Conservation (phyloP, 2,329 filamentous ascomycete genomes). For the Drechslerella stenobrocha region DNA sequence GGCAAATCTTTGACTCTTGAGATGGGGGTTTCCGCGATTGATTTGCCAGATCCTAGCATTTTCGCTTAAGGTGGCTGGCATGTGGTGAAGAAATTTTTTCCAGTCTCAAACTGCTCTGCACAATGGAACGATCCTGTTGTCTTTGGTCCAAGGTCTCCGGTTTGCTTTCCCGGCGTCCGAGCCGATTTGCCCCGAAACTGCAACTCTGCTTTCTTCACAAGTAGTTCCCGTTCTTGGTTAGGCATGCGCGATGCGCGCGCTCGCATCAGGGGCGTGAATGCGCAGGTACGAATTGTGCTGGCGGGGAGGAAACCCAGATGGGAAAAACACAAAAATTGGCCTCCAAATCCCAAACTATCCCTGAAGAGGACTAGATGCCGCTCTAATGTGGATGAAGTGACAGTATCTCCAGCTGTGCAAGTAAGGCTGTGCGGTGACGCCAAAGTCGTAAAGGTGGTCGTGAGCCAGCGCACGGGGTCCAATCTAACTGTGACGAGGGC, state of each 20-base stretch:
- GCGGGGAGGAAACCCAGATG: not conserved
- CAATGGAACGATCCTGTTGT: no score
- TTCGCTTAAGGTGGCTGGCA: not conserved
- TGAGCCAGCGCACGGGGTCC: conserved; percentile 24
- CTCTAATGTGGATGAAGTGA: conserved; percentile 33
- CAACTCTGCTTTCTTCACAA: no score
- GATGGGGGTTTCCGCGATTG: not conserved
- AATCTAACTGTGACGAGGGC: conserved; percentile 7
- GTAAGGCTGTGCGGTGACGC: conserved; percentile 41
- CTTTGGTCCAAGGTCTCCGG: no score
- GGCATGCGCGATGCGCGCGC: not conserved
- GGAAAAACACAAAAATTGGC: not conserved
- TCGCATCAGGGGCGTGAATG: not conserved
- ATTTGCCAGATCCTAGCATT: not conserved
- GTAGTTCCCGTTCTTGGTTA: not conserved
- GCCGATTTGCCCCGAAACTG: no score
- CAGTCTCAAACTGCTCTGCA: not conserved
- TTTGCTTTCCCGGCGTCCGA: not conserved
- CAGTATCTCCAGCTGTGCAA: conserved; percentile 36
- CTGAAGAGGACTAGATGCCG: conserved; percentile 28
- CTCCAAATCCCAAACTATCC: conserved; percentile 12
- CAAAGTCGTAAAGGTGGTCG: conserved; percentile 33
- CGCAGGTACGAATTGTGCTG: not conserved
- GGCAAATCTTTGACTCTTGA: not conserved
- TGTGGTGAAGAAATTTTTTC: not conserved